These are phyloP conservation scores for Nothomitra cinnamomea DNA, from an alignment of 2,329 filamentous ascomycete species.

Conservation along the genomic window DNA sequence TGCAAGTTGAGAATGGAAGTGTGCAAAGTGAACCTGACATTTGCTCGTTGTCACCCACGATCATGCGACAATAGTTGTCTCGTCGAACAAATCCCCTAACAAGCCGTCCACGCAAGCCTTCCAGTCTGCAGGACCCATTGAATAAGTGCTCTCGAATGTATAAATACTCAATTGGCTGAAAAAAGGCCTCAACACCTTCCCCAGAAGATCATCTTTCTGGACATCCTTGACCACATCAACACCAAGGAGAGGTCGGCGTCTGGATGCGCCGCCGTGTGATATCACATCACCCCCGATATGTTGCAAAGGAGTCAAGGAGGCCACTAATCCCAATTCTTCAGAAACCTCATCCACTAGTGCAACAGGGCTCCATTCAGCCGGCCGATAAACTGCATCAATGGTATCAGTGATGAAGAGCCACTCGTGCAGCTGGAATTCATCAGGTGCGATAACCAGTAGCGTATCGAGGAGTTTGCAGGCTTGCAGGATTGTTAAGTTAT, in stretches of 20 bases:
- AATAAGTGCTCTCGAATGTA: constrained; percentile 84
- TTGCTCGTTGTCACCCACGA: no score
- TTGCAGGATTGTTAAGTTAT: constrained; percentile 61
- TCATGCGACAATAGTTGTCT: constrained; percentile 35
- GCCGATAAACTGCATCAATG: constrained; percentile 83
- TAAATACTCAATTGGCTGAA: constrained; percentile 84
- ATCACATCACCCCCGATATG: constrained; percentile 1
- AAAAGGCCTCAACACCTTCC: constrained; percentile 69
- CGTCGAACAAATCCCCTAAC: constrained; percentile 63
- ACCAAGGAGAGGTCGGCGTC: constrained; percentile 25
- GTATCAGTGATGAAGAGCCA: constrained; percentile 97
- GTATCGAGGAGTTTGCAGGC: constrained; percentile 87
- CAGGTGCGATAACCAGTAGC: constrained; percentile 69
- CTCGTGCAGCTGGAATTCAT: constrained; percentile 96
- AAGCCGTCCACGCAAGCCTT: constrained; percentile 46
- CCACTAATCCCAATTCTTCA: constrained; percentile 45
- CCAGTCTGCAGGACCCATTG: constrained; percentile 54
- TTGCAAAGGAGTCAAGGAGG: constrained; percentile 1
- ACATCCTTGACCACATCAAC: constrained; percentile 33
- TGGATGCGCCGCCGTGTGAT: constrained; percentile 4
- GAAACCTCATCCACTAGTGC: constrained; percentile 75
- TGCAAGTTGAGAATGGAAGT: not conserved
- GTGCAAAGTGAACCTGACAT: not conserved
- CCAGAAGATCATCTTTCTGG: constrained; percentile 45
- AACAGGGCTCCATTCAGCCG: constrained; percentile 47